Conservation (phyloP, 75 land plant genomes). For the Chamaecyparis obtusa region DNA sequence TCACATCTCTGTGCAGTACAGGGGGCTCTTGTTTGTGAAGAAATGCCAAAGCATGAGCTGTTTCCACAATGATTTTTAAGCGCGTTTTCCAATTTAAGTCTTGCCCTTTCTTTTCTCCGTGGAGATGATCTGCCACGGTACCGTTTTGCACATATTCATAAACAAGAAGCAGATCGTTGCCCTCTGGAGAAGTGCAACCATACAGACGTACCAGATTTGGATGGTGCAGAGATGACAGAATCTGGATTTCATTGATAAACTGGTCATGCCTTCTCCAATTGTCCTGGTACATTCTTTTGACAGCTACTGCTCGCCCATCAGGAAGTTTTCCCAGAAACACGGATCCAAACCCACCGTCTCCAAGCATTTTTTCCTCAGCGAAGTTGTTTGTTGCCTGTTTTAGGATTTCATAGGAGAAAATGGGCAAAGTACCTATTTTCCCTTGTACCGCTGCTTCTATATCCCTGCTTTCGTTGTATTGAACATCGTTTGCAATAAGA, state of each 20-base stretch:
- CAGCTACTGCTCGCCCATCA: conserved; percentile 23
- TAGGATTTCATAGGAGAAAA: conserved; percentile 34
- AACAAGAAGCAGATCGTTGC: conserved; percentile 18
- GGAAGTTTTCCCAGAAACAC: conserved; percentile 32
- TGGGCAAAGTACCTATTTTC: background rate
- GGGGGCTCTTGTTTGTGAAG: conserved; percentile 17
- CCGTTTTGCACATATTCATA: conserved; percentile 23
- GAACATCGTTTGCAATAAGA: background rate
- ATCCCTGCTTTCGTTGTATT: background rate
- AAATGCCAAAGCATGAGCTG: conserved; percentile 25
- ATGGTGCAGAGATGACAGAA: conserved; percentile 21
- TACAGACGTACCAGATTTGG: conserved; percentile 24
- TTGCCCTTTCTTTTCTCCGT: background rate
- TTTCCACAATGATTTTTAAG: conserved; percentile 20
- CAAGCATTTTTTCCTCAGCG: conserved; percentile 14
- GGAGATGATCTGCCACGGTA: conserved; percentile 15
- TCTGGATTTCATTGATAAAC: conserved; percentile 27
- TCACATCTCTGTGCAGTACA: conserved; percentile 20
- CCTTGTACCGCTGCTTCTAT: conserved; percentile 2
- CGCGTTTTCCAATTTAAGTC: conserved; percentile 15
- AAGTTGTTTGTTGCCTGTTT: conserved; percentile 35
- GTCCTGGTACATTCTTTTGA: conserved; percentile 21
- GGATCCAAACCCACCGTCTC: conserved; percentile 32
- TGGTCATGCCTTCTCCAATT: conserved; percentile 22
- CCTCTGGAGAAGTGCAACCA: conserved; percentile 9